Conservation (phyloP, 2,329 filamentous ascomycete genomes). For the Ophiostoma angusticollis region DNA sequence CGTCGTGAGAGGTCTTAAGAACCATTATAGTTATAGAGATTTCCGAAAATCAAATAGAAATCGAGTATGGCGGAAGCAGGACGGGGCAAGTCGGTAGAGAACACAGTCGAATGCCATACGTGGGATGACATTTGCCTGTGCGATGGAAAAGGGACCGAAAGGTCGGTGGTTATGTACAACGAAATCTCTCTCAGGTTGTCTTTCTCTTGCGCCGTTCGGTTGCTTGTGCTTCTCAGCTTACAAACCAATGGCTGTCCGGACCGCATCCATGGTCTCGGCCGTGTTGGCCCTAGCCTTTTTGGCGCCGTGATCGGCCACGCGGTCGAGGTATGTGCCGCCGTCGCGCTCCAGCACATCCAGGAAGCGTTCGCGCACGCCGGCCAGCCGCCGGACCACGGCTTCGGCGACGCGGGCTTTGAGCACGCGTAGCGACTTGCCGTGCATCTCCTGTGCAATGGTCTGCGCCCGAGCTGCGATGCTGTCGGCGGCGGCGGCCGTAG, state of each 20-base stretch:
- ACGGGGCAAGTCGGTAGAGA: too few species aligned
- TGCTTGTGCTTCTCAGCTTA: conserved; percentile 12
- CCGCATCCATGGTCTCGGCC: conserved; percentile 39
- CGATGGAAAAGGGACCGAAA: too few species aligned
- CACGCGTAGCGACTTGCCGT: conserved; percentile 34
- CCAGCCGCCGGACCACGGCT: conserved; percentile 39
- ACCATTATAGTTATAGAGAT: too few species aligned
- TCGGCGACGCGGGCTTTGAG: conserved; percentile 54
- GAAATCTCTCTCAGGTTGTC: too few species aligned
- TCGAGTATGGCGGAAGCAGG: too few species aligned
- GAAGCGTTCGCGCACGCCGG: conserved; percentile 44
- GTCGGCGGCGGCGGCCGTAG: not conserved
- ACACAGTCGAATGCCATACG: too few species aligned
- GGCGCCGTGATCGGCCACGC: conserved; percentile 45
- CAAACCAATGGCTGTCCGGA: conserved; percentile 39
- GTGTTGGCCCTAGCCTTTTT: conserved; percentile 50
- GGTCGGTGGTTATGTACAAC: too few species aligned
- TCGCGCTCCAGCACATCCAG: conserved; percentile 30
- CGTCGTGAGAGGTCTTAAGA: conserved; percentile 29
- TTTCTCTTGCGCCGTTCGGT: too few species aligned
- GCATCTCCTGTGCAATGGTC: conserved; percentile 16
- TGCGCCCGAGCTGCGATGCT: not conserved
- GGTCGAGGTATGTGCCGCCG: conserved; percentile 27
- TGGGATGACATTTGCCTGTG: too few species aligned
- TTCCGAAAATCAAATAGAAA: too few species aligned